phyloP scores from a whole-genome alignment of 2,329 filamentous ascomycete species.

The Pezicula rhizophila region DNA sequence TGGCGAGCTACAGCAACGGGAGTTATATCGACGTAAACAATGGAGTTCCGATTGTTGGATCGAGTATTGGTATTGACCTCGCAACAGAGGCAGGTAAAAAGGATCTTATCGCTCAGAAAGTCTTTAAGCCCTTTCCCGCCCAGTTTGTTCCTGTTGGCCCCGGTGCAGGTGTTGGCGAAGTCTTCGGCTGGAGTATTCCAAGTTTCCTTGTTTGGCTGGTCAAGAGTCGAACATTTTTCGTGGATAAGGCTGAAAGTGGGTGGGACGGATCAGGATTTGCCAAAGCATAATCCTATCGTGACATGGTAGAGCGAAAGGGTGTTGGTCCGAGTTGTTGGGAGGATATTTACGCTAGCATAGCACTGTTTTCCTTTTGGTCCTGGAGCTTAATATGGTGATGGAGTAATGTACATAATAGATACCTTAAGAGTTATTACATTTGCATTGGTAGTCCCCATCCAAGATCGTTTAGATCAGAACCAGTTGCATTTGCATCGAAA shows the following conservation, averaged over 20 bases:
- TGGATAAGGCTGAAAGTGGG: constrained; percentile 16
- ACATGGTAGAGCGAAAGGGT: neutral
- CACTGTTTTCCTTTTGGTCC: neutral
- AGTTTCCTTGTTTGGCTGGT: constrained; percentile 30
- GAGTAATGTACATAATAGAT: neutral
- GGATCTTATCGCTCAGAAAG: constrained; percentile 4
- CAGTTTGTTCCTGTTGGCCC: constrained; percentile 33
- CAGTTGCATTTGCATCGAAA: neutral
- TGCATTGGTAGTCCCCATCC: neutral
- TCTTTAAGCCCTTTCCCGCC: constrained; percentile 29
- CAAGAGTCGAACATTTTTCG: constrained; percentile 32
- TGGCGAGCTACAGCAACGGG: constrained; percentile 35
- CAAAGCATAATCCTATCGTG: constrained; percentile 6
- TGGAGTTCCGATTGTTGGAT: constrained; percentile 32
- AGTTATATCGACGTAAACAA: constrained; percentile 34
- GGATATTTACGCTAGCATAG: neutral
- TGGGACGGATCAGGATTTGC: constrained; percentile 5
- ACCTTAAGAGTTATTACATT: neutral
- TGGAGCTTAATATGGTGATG: neutral
- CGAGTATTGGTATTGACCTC: constrained; percentile 43
- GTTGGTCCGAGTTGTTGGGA: neutral
- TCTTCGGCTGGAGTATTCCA: constrained; percentile 31
- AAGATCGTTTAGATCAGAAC: neutral
- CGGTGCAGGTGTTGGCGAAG: constrained; percentile 30
- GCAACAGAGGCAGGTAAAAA: constrained; percentile 2